Percentiles rank a stretch among this genome's conserved stretches.
phyloP scores from a whole-genome alignment of 441 rosid species.

The Daphne laureola region DNA sequence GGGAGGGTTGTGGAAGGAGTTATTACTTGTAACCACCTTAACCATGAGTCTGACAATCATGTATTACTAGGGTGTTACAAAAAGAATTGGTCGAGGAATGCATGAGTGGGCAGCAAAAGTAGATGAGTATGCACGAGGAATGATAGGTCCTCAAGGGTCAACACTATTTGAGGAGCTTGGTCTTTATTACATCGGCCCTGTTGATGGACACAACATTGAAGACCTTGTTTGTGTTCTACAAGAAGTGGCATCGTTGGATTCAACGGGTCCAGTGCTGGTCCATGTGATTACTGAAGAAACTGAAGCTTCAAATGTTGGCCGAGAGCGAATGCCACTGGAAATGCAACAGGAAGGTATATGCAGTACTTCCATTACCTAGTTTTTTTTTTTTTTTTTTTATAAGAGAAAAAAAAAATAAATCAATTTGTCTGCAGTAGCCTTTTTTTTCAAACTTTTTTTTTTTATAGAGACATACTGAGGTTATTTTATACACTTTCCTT shows the following conservation, averaged over 20 bases:
- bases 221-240: conserved; percentile 76
- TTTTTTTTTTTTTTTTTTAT: no score
- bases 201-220: conserved; percentile 88
- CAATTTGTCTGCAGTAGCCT: not conserved
- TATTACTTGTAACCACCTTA: no score
- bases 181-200: conserved; percentile 87
- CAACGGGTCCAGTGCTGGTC: conserved; percentile 89
- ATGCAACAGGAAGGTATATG: conserved; percentile 27
- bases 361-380: not conserved
- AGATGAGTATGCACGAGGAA: conserved; percentile 95
- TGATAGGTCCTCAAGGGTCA: conserved; percentile 86
- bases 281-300: conserved; percentile 85
- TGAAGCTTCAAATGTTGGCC: conserved; percentile 23
- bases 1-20: no score
- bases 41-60: conserved; percentile 8
- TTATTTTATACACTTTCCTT: not conserved
- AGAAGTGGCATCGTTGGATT: conserved; percentile 70
- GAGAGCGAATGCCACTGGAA: conserved; percentile 18
- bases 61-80: conserved; percentile 62
- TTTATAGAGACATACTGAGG: not conserved
- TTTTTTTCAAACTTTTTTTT: not conserved
- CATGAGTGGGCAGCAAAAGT: conserved; percentile 93
- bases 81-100: conserved; percentile 77
- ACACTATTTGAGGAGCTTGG: conserved; percentile 96
- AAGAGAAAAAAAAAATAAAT: not conserved